A percentile compares a stretch with the other conserved stretches of the same genome.
Evolutionary conservation across 1,284 basidiomycete genomes (phyloP).

Genomic region (Heterobasidion irregulare): DNA sequence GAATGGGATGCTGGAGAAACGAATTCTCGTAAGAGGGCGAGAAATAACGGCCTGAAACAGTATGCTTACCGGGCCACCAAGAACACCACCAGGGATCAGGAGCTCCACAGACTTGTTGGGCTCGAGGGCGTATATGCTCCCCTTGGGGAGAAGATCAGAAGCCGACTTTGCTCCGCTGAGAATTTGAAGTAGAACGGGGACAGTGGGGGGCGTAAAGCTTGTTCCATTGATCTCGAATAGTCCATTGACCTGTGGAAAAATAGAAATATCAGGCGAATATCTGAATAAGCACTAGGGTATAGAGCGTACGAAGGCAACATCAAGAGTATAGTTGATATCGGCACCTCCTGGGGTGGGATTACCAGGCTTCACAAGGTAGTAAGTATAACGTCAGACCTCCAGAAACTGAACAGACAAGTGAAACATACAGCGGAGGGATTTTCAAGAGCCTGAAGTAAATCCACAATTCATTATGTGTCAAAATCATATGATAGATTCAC

Average conservation of each 20-base stretch:
- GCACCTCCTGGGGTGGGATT: neutral
- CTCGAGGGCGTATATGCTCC: slow-evolving; percentile 20
- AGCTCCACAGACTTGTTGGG: slow-evolving; percentile 25
- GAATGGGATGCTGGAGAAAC: neutral
- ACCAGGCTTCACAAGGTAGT: too few species aligned
- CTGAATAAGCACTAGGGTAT: neutral
- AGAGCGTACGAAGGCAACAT: slow-evolving; percentile 12
- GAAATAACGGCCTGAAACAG: neutral
- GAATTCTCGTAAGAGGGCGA: slow-evolving; percentile 7
- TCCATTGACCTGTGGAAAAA: neutral
- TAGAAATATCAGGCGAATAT: neutral
- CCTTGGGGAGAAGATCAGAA: slow-evolving; percentile 19
- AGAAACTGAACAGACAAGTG: too few species aligned
- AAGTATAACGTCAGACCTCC: too few species aligned
- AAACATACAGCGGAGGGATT: too few species aligned
- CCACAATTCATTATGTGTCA: too few species aligned
- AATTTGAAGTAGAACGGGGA: slow-evolving; percentile 14
- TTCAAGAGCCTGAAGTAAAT: too few species aligned
- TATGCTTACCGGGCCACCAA: slow-evolving; percentile 9
- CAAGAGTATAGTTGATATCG: slow-evolving; percentile 14
- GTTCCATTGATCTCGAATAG: slow-evolving; percentile 19
- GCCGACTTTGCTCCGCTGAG: slow-evolving; percentile 19
- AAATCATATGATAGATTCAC: too few species aligned
- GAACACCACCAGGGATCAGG: slow-evolving; percentile 18
- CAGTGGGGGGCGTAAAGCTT: slow-evolving; percentile 16